Conservation (phyloP, 2,329 filamentous ascomycete species). For the Aspergillus pseudonomiae region DNA sequence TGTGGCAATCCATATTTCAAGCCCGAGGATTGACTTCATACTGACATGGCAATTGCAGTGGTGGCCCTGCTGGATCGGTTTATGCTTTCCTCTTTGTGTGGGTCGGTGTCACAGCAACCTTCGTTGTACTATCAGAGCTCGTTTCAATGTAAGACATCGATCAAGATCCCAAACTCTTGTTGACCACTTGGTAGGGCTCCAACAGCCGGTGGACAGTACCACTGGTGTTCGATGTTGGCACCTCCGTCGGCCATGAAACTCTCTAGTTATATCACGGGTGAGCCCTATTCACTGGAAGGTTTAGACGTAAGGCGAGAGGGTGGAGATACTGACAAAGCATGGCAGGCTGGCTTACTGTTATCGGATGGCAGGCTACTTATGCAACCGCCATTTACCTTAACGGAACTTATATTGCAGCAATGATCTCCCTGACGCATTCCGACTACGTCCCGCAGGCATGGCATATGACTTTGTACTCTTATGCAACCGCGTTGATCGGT, state of each 20-base stretch:
- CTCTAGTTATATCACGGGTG: constrained; percentile 43
- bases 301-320: neutral
- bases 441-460: constrained; percentile 45
- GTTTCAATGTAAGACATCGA: constrained; percentile 33
- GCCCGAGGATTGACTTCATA: constrained; percentile 17
- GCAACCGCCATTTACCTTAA: constrained; percentile 40
- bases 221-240: constrained; percentile 47
- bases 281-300: neutral
- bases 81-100: constrained; percentile 39
- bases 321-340: neutral
- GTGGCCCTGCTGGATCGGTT: constrained; percentile 35
- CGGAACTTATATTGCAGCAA: constrained; percentile 40
- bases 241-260: constrained; percentile 36
- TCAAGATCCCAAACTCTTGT: neutral
- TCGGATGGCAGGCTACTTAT: constrained; percentile 48
- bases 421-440: constrained; percentile 40
- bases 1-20: neutral
- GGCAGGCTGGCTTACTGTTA: constrained; percentile 44
- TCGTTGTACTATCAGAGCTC: constrained; percentile 35
- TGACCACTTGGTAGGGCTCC: constrained; percentile 29
- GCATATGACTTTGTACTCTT: constrained; percentile 55
- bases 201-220: constrained; percentile 43
- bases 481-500: constrained; percentile 44
- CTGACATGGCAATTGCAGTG: constrained; percentile 21
- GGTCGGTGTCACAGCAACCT: constrained; percentile 30